Conservation (phyloP, 176 grass and related monocot genomes). For the Phragmites australis region DNA sequence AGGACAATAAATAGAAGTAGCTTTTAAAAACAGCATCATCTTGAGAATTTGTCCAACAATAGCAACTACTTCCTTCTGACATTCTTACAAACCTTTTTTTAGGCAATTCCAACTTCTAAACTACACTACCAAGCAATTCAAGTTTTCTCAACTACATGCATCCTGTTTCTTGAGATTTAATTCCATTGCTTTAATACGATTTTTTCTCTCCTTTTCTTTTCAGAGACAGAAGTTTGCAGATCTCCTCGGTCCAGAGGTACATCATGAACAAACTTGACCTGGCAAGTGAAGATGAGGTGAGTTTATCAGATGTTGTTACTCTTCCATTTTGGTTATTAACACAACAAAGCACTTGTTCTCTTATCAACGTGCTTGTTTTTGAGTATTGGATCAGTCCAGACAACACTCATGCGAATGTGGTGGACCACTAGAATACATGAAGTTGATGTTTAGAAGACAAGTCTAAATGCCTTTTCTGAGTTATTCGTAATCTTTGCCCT, state of each 20-base stretch:
- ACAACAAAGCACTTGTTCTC: not conserved
- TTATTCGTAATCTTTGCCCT: not conserved
- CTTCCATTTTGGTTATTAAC: not conserved
- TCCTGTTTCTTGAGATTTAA: conserved; percentile 6
- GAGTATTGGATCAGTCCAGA: conserved; percentile 5
- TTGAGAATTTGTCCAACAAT: not conserved
- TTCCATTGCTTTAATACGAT: conserved; percentile 1
- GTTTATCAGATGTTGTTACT: not conserved
- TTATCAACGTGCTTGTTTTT: not conserved
- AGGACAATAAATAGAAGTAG: not conserved
- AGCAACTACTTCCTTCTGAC: conserved; percentile 4
- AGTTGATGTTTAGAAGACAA: not conserved
- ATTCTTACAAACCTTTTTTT: not conserved
- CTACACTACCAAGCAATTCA: not conserved
- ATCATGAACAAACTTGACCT: conserved; percentile 72
- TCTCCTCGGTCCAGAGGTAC: conserved; percentile 77
- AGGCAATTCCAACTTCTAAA: not conserved
- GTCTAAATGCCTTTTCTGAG: not conserved
- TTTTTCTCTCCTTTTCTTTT: conserved; percentile 33
- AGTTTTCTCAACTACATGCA: not conserved
- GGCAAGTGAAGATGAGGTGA: conserved; percentile 76
- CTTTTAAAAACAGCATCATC: not conserved
- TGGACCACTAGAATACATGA: not conserved
- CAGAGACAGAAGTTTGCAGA: conserved; percentile 67
- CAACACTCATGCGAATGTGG: conserved; percentile 2